Percentiles rank a stretch among this genome's conserved stretches.
Conservation (phyloP, 208 protist species). For the Leptomonas pyrrhocoris region DNA sequence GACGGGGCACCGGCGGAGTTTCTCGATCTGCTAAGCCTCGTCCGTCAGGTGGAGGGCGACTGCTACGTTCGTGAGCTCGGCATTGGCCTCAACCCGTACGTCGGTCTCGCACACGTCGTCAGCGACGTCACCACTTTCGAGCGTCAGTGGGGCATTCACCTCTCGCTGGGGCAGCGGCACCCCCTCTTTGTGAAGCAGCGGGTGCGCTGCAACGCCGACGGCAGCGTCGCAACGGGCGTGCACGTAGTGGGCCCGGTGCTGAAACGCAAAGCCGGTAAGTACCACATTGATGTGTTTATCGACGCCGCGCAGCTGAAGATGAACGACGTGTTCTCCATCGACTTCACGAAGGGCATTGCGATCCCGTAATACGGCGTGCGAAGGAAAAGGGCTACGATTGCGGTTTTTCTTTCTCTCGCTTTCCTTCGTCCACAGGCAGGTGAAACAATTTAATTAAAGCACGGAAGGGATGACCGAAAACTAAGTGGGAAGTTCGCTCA, state of each 20-base stretch:
- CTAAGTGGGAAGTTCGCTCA: too few species aligned
- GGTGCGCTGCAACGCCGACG: constrained; percentile 68
- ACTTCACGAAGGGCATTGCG: constrained; percentile 76
- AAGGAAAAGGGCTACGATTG: too few species aligned
- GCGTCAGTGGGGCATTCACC: constrained; percentile 89
- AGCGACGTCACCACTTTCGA: constrained; percentile 92
- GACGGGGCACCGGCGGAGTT: constrained; percentile 73
- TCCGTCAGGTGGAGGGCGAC: constrained; percentile 79
- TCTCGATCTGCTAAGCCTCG: constrained; percentile 75
- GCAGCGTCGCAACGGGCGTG: constrained; percentile 50
- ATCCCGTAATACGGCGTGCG: constrained; percentile 23
- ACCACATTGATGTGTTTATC: constrained; percentile 90
- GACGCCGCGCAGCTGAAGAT: constrained; percentile 66
- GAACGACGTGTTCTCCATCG: constrained; percentile 51
- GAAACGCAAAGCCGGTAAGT: constrained; percentile 88
- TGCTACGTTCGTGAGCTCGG: constrained; percentile 91
- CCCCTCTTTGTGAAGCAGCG: constrained; percentile 89
- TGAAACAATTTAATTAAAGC: too few species aligned
- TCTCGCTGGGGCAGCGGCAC: constrained; percentile 88
- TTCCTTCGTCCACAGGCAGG: too few species aligned
- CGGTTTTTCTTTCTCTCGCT: too few species aligned
- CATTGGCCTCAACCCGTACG: constrained; percentile 89
- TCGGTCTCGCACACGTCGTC: constrained; percentile 74
- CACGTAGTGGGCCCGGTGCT: constrained; percentile 68
- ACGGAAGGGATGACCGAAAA: too few species aligned